These are phyloP conservation scores for Oehlia diaphana DNA, from an alignment of 192 early-diverging fungal genomes.

Conservation along the genomic window DNA sequence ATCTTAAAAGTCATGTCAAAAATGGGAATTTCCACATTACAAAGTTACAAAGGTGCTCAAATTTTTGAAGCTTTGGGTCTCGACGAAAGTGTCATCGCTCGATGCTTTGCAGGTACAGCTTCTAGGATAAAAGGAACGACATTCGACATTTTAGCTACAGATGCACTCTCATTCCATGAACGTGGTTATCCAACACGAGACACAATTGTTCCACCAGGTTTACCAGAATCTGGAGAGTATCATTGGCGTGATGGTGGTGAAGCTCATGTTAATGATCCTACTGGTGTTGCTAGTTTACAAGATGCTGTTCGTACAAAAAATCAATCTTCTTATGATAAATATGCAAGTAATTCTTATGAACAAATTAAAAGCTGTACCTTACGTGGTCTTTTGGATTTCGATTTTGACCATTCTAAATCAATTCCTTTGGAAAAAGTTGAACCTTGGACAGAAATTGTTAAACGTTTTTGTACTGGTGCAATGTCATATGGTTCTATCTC, in stretches of 20 bases:
- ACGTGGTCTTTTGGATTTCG: conserved; percentile 91
- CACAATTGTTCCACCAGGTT: conserved; percentile 57
- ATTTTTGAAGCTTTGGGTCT: conserved; percentile 97
- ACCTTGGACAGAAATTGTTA: conserved; percentile 95
- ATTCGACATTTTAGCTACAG: conserved; percentile 77
- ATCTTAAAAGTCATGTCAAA: conserved; percentile 99
- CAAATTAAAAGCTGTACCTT: conserved; percentile 90
- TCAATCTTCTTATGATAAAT: conserved; percentile 79
- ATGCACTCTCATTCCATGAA: conserved; percentile 86
- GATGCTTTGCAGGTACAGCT: conserved; percentile 95
- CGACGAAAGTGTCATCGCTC: conserved; percentile 79
- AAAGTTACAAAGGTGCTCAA: conserved; percentile 98
- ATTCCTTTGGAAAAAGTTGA: conserved; percentile 95
- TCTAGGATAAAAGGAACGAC: conserved; percentile 88
- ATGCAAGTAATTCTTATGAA: conserved; percentile 76
- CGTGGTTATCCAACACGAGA: conserved; percentile 77
- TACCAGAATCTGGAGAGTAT: conserved; percentile 96
- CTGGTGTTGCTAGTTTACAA: conserved; percentile 85
- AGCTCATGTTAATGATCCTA: conserved; percentile 89
- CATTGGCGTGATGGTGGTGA: conserved; percentile 96
- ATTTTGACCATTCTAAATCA: conserved; percentile 65
- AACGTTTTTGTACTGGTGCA: conserved; percentile 96
- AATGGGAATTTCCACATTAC: conserved; percentile 98
- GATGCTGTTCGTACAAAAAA: conserved; percentile 96
- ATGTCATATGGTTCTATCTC: conserved; percentile 99